phyloP scores from a whole-genome alignment of 495 filamentous ascomycete genomes.

The Aspergillus coremiiformis region DNA sequence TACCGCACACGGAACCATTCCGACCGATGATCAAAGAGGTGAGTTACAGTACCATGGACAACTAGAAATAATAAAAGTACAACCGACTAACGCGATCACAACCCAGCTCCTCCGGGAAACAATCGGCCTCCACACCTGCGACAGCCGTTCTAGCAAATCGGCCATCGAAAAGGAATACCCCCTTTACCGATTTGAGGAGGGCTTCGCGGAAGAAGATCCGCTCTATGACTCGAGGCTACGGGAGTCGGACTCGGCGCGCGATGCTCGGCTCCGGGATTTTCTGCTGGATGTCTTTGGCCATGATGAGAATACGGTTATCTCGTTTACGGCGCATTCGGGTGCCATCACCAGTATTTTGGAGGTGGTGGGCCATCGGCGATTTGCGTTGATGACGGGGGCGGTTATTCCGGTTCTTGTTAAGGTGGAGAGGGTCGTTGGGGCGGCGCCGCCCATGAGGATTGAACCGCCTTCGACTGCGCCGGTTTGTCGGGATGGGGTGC shows the following conservation, averaged over 20 bases:
- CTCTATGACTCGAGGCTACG: conserved; percentile 49
- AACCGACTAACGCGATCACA: not conserved
- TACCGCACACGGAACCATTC: conserved; percentile 48
- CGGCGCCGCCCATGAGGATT: conserved; percentile 26
- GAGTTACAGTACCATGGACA: too few relatives aligned
- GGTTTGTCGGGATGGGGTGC: not conserved
- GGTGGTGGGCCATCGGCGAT: conserved; percentile 57
- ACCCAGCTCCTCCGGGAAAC: conserved; percentile 57
- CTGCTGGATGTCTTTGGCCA: conserved; percentile 58
- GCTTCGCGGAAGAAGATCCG: conserved; percentile 56
- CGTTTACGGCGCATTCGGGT: conserved; percentile 66
- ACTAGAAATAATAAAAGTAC: too few relatives aligned
- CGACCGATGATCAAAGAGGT: conserved; percentile 62
- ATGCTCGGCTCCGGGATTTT: conserved; percentile 45
- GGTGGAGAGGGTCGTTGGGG: conserved; percentile 35
- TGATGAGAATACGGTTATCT: conserved; percentile 56
- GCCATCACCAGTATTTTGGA: conserved; percentile 56
- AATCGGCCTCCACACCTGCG: conserved; percentile 74
- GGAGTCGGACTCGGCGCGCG: conserved; percentile 50
- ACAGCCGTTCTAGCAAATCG: conserved; percentile 54
- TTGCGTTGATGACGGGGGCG: conserved; percentile 58
- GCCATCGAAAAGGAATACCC: conserved; percentile 55
- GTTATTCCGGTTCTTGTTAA: conserved; percentile 65
- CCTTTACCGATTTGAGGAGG: conserved; percentile 51
- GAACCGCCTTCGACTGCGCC: conserved; percentile 24